phyloP scores from a whole-genome alignment of 2,329 filamentous ascomycete species.

The Colletotrichum lupini region DNA sequence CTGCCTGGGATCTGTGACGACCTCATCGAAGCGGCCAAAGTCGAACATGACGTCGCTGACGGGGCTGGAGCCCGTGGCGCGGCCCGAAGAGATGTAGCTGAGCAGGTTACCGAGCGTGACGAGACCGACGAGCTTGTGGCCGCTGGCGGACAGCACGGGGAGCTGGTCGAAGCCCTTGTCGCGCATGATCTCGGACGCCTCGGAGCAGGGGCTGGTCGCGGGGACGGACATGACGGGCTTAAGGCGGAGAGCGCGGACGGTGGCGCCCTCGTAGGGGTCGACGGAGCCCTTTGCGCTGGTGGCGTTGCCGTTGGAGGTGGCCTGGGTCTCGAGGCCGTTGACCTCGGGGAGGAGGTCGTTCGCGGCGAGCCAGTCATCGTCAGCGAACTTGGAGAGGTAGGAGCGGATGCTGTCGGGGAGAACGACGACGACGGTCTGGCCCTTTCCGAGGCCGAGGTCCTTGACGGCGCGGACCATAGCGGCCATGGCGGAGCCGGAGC shows the following conservation, averaged over 20 bases:
- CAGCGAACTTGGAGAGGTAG: constrained; percentile 97
- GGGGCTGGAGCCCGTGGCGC: constrained; percentile 77
- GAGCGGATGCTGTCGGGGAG: constrained; percentile 96
- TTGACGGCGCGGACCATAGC: constrained; percentile 81
- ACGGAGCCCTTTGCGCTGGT: constrained; percentile 42
- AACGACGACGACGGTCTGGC: constrained; percentile 90
- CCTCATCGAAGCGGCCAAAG: constrained; percentile 87
- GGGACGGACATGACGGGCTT: constrained; percentile 93
- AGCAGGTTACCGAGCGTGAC: constrained; percentile 96
- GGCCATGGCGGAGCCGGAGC: constrained; percentile 90
- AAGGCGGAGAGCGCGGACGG: constrained; percentile 83
- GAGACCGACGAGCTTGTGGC: constrained; percentile 83
- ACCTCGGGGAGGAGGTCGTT: constrained; percentile 85
- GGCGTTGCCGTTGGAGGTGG: constrained; percentile 50
- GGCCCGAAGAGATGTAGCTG: constrained; percentile 86
- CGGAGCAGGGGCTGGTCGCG: constrained; percentile 77
- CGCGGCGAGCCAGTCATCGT: constrained; percentile 98
- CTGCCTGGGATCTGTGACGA: constrained; percentile 87
- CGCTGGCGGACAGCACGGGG: constrained; percentile 80
- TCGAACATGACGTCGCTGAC: constrained; percentile 97
- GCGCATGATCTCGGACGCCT: constrained; percentile 97
- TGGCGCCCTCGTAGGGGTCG: constrained; percentile 82
- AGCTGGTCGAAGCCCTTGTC: constrained; percentile 99
- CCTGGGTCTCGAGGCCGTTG: constrained; percentile 57
- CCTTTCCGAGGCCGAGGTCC: constrained; percentile 81